phyloP scores from a whole-genome alignment of 495 filamentous ascomycete genomes.

The Aspergillus campestris region DNA sequence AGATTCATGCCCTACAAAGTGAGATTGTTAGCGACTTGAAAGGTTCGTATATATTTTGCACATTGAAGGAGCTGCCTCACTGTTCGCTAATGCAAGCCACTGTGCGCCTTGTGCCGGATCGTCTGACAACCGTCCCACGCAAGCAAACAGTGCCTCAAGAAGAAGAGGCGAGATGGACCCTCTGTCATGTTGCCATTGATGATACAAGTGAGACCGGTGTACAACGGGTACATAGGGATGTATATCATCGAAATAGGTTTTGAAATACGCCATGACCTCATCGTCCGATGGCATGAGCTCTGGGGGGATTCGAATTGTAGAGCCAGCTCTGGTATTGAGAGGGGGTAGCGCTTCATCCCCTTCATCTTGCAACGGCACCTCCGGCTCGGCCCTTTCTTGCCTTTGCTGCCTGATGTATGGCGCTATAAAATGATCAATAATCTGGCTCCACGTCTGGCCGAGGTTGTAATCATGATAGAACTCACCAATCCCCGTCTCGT shows the following conservation, averaged over 20 bases:
- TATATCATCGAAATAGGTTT: conserved; percentile 85
- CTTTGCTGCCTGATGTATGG: conserved; percentile 79
- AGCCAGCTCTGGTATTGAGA: conserved; percentile 55
- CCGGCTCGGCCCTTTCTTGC: conserved; percentile 50
- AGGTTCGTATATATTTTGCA: background rate
- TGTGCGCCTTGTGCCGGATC: conserved; percentile 79
- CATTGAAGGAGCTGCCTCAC: conserved; percentile 42
- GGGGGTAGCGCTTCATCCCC: conserved; percentile 63
- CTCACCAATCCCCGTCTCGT: conserved; percentile 82
- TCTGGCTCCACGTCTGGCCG: background rate
- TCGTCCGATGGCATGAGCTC: conserved; percentile 90
- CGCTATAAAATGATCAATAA: conserved; percentile 41
- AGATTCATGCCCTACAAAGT: conserved; percentile 70
- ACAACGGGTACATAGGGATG: conserved; percentile 96
- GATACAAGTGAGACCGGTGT: conserved; percentile 75
- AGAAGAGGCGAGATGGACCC: conserved; percentile 85
- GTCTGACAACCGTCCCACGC: conserved; percentile 72
- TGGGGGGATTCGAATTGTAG: conserved; percentile 79
- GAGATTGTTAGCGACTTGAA: conserved; percentile 8
- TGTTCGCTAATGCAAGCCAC: conserved; percentile 88
- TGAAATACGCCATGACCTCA: conserved; percentile 76
- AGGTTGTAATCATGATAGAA: background rate
- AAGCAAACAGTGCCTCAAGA: conserved; percentile 93
- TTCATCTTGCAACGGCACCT: conserved; percentile 72
- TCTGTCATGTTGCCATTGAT: conserved; percentile 84